Base-by-base conservation (phyloP, 495 filamentous ascomycete species). In the Tricharina praecox region DNA sequence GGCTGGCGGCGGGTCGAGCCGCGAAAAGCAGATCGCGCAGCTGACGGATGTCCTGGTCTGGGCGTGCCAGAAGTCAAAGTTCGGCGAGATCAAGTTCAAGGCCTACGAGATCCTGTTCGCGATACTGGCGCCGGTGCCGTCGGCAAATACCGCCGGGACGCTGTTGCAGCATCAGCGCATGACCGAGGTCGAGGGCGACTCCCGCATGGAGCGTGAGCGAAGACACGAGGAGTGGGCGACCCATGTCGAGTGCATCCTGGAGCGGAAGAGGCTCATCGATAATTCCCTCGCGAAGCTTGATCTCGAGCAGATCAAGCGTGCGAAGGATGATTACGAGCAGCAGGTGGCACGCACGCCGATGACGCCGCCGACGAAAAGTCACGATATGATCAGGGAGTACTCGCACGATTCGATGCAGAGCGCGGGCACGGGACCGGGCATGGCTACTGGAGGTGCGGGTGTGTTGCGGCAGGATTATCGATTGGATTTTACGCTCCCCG, bases 31-130 rank as follows among this genome's bases (percentile, higher is more conserved):
- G 21, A 40, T 40, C 10, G 37, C 21, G 15, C 10, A 40, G 10
- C n/a, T 21, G 10, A 18, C 19, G 10, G 23, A 13, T 11, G 18
- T 24, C 8, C 37, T 40, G 10, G 20, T 20, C 11, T 40, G 15
- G 37, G 15, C n/a, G 10, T 40, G 37, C 20, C n/a, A 10, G 15
- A 21, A 21, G 2, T 40, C 37, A 13, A 40, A 40, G 20, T 44
- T 13, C 41, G 41, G 13, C 2, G 41, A 44, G 41, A 44, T 44
- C 23, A 13, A 23, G 41, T 44, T 44, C 19, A 44, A 44, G 23
- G 16, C 41, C 2, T 44, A 44, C 20, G 41, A 44, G 23, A 44
- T 44, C 18, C 18, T 44, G 19, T 44, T 44, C 41, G 11, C 13
- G 16, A 40, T 19, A n/a, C 18, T 40, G 2, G 16, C 37, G 10